These are phyloP conservation scores for Chlorella sp. DNA, from an alignment of 139 green algal genomes.

Conservation along the genomic window DNA sequence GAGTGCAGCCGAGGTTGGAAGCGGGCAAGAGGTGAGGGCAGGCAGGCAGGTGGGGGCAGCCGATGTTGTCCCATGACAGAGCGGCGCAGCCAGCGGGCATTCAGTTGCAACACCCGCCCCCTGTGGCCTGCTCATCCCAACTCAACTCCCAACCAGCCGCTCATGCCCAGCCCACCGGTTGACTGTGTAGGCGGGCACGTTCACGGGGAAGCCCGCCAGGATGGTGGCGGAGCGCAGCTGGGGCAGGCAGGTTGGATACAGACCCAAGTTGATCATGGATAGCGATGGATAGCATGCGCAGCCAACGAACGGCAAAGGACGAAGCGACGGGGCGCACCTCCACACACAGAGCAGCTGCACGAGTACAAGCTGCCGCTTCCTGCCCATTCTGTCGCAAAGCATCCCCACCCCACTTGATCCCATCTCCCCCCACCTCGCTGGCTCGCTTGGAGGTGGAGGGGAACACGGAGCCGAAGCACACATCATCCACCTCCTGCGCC, in stretches of 20 bases:
- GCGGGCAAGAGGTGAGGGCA: neutral
- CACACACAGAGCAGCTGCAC: no score
- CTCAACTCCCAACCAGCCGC: neutral
- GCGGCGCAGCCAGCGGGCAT: neutral
- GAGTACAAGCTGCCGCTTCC: no score
- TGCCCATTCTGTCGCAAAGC: no score
- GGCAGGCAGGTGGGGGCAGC: neutral
- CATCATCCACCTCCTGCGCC: constrained; percentile 82
- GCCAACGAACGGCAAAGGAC: no score
- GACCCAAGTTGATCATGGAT: no score
- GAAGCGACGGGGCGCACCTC: no score
- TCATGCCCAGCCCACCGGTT: constrained; percentile 79
- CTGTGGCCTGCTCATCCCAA: neutral
- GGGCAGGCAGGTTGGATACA: no score
- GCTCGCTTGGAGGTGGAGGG: constrained; percentile 90
- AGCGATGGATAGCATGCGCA: no score
- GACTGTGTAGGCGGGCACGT: constrained; percentile 94
- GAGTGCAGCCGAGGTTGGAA: no score
- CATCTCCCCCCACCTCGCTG: constrained; percentile 85
- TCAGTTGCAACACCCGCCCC: neutral
- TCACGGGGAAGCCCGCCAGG: constrained; percentile 91
- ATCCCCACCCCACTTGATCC: no score
- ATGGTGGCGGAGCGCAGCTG: constrained; percentile 86
- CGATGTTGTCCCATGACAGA: no score
- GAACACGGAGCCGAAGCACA: constrained; percentile 96